Conservation (phyloP, 352 stramenopile genomes). For the Phytopythium chamaehyphon region DNA sequence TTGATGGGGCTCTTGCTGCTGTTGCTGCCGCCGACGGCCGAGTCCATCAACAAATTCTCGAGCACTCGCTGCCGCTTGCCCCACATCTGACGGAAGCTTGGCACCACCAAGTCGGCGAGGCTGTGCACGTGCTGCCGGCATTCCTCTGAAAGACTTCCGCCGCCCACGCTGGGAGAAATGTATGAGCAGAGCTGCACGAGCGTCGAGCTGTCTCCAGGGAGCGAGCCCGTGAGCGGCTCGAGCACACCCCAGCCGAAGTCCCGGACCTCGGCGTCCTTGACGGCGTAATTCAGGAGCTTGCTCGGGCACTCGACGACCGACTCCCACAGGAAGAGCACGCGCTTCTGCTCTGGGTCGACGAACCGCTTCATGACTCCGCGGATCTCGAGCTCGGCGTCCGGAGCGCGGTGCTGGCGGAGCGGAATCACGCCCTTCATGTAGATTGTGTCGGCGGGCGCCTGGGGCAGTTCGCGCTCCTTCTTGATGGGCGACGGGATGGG, state of each 20-base stretch:
- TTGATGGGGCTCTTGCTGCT: background rate
- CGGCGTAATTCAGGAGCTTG: conserved; percentile 15
- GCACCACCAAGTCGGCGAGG: conserved; percentile 36
- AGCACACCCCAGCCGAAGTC: conserved; percentile 48
- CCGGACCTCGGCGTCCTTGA: conserved; percentile 36
- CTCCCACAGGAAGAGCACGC: conserved; percentile 51
- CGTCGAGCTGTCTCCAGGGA: conserved; percentile 28
- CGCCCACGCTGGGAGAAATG: conserved; percentile 28
- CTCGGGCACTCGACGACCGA: conserved; percentile 33
- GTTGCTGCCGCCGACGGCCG: conserved; percentile 12
- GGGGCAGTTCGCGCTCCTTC: conserved; percentile 10
- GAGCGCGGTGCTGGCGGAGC: conserved; percentile 28
- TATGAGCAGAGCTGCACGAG: conserved; percentile 58
- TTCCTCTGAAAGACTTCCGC: conserved; percentile 23
- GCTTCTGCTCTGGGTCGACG: conserved; percentile 19
- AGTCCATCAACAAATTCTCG: conserved; percentile 52
- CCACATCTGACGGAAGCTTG: conserved; percentile 41
- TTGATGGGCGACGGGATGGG: conserved; percentile 18
- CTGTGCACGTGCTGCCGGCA: conserved; percentile 40
- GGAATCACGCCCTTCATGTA: conserved; percentile 35
- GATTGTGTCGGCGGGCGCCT: conserved; percentile 22
- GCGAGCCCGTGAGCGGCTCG: conserved; percentile 22
- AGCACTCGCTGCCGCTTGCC: conserved; percentile 39
- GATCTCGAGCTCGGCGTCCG: conserved; percentile 29
- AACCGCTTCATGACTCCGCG: conserved; percentile 39